Percentiles rank a stretch among this genome's conserved stretches.
phyloP scores from a whole-genome alignment of 2,329 filamentous ascomycete species.

The Aulographum hederae region DNA sequence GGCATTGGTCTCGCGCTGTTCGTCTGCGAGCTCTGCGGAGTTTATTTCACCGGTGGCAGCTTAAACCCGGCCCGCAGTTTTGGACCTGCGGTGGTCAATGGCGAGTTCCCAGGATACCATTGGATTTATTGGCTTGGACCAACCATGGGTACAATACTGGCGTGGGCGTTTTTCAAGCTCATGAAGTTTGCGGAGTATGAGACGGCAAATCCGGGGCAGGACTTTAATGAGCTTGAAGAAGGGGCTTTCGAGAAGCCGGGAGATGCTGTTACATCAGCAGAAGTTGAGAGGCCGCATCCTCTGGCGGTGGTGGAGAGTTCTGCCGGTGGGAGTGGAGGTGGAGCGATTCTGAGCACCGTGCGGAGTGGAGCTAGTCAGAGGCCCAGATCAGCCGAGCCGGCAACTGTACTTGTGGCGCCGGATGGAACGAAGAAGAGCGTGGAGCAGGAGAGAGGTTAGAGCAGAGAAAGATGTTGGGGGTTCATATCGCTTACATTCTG shows the following conservation, averaged over 20 bases:
- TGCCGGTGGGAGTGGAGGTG: no score
- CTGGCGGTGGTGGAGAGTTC: no score
- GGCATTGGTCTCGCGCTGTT: conserved; percentile 27
- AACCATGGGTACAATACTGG: conserved; percentile 20
- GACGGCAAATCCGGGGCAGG: conserved; percentile 29
- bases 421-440: no score
- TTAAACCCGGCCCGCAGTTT: conserved; percentile 31
- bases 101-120: conserved; percentile 24
- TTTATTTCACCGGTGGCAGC: conserved; percentile 24
- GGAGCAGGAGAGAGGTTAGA: no score
- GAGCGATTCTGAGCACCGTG: no score
- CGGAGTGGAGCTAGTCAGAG: no score
- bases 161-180: conserved; percentile 26
- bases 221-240: conserved; percentile 24
- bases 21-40: conserved; percentile 25
- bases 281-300: conserved; percentile 1
- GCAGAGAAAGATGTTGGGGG: no score
- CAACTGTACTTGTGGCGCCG: no score
- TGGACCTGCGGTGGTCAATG: conserved; percentile 23
- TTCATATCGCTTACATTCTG: no score
- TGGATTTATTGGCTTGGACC: conserved; percentile 35
- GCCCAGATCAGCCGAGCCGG: no score
- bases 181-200: conserved; percentile 32
- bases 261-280: background rate
- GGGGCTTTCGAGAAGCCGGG: conserved; percentile 7